Evolutionary conservation across 2,329 filamentous ascomycete species (phyloP).

Genomic region (Helotiales sp.): DNA sequence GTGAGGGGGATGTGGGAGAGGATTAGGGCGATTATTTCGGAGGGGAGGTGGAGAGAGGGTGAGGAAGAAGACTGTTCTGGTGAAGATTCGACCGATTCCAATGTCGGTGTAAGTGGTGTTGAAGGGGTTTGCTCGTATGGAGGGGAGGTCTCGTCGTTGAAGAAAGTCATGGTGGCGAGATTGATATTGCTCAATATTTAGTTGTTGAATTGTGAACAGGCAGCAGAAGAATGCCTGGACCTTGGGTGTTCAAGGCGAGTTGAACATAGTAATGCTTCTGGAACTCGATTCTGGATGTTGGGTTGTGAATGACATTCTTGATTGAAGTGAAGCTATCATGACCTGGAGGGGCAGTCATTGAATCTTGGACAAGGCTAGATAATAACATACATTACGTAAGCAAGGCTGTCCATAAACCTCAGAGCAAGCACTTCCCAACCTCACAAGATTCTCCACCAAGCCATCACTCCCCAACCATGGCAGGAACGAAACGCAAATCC

Average conservation of each 20-base stretch:
- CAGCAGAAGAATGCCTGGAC: neutral
- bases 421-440: neutral
- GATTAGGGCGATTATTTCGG: conserved; percentile 42
- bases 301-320: neutral
- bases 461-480: conserved; percentile 22
- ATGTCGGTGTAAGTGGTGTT: neutral
- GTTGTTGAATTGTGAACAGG: neutral
- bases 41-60: conserved; percentile 34
- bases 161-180: neutral
- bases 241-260: neutral
- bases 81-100: neutral
- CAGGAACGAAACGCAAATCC: conserved; percentile 34
- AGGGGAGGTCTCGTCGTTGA: neutral
- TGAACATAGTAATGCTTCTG: neutral
- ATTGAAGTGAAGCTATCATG: neutral
- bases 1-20: conserved; percentile 38
- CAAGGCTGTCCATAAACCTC: neutral
- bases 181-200: neutral
- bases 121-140: neutral
- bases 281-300: too few species aligned
- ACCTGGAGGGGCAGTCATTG: neutral
- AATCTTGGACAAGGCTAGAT: neutral
- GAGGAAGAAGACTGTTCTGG: too few species aligned
- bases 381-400: neutral
- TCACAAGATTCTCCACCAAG: neutral